Base-by-base conservation (phyloP, 345 rosid species). In the Salix exigua region DNA sequence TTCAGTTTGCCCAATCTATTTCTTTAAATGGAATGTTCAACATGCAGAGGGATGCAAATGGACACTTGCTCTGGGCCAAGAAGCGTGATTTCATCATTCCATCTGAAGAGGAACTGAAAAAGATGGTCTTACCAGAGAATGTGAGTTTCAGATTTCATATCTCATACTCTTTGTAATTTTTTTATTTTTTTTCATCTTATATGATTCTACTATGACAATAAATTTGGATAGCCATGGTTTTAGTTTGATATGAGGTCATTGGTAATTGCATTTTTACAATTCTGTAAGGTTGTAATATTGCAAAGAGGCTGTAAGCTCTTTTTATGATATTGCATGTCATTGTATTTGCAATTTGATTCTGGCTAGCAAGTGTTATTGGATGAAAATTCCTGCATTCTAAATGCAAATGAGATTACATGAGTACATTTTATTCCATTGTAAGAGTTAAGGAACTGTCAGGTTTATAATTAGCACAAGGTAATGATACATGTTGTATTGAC, bases 91-190 rank as follows among this genome's bases (percentile, higher is more conserved):
- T 87, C 70, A 81, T 78, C 74, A 82, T 88, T 83, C 97, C 99
- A 70, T 73, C 97, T 61, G 98, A 96, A 83, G 92, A 91, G 81
- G 94, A 88, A 53, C 81, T 91, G 83, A 89, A 92, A 80, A 93
- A 89, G 82, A 62, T 91, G 78, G 97, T 89, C 79, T 84, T 86
- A 66, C 97, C 96, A 38, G 98, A 96, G 88, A 92, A 96, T 79
- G 99, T 93, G 79, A 89, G 97, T 85, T 79, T 70, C 37, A 1
- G 76, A 74, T 75, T 31, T 66, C 48, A 70, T 73, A 64, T 74
- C 51, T 72, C 60, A 48, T 72, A 63, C 26, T 58, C 60, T 50
- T 75, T 31, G 21, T 42, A 11, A 40, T 2, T 42, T 2, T 10
- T 2, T 5, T n/a, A n/a, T 65, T 74, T 55, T 16, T 31, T 17